Percentiles rank a stretch among this genome's conserved stretches.
These are phyloP conservation scores for Colletotrichum sp. DNA, from an alignment of 2,329 filamentous ascomycete genomes.

Conservation along the genomic window DNA sequence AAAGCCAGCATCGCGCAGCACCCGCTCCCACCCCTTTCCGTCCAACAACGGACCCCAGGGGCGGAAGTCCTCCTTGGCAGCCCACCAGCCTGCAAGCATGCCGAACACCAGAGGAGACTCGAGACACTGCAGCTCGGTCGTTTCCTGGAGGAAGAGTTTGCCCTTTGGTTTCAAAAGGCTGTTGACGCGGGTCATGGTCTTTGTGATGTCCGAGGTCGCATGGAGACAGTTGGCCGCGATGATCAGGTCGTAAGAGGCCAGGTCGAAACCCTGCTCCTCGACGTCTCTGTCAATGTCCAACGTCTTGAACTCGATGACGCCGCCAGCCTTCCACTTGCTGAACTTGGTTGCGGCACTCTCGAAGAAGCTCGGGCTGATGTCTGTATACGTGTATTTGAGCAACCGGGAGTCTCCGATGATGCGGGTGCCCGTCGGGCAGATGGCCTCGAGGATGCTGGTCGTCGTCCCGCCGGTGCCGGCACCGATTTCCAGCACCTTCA, in stretches of 20 bases:
- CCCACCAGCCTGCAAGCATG: not conserved
- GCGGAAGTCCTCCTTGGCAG: slow-evolving; percentile 1
- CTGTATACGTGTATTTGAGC: slow-evolving; percentile 32
- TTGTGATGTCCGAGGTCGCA: slow-evolving; percentile 27
- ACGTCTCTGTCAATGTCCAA: slow-evolving; percentile 29
- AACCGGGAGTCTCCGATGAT: not conserved
- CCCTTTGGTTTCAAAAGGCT: slow-evolving; percentile 35
- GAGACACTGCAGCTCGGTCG: not conserved
- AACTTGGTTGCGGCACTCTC: slow-evolving; percentile 15
- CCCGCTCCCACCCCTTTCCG: not conserved
- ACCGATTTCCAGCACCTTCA: not conserved
- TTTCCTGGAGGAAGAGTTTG: slow-evolving; percentile 22
- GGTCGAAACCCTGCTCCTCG: slow-evolving; percentile 33
- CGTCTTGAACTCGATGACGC: slow-evolving; percentile 22
- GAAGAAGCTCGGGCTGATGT: slow-evolving; percentile 26
- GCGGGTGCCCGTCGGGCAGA: not conserved
- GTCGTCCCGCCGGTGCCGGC: not conserved
- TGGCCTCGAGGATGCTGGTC: not conserved
- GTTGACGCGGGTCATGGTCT: slow-evolving; percentile 25
- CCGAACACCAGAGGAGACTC: not conserved
- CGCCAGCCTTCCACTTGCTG: not conserved
- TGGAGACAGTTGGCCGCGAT: slow-evolving; percentile 37
- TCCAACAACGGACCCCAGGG: not conserved
- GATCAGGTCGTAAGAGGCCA: slow-evolving; percentile 39
- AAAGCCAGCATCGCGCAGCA: not conserved